Evolutionary conservation across 2,329 filamentous ascomycete species (phyloP), one percentile per base, ranked within the genome.

Genomic region (Cordyceps tenuipes): DNA sequence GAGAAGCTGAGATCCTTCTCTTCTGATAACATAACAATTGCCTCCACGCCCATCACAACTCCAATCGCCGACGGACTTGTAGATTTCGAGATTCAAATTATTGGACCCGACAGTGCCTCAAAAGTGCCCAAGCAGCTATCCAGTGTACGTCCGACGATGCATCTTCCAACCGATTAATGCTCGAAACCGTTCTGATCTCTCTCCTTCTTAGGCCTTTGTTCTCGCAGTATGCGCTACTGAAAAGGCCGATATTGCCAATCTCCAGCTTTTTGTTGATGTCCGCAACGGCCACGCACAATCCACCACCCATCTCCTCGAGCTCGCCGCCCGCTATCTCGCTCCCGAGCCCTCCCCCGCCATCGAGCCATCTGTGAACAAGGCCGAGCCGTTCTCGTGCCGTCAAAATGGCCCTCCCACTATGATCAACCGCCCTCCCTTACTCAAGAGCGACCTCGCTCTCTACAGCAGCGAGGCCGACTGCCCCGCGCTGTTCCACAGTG

Each of bases 261-360:
- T 61, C n/a, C 52, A 61, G 26, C 51, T 61, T 21, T 55, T 57
- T 21, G 53, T 61, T 47, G 59, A 61, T 29, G 59, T 57, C 39
- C 51, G 59, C 23, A 56, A 61, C 52, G 59, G 59, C 59, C 59
- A 50, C 41, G 59, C 51, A 1, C 23, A 50, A 13, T 50, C 59
- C 5, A 47, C 46, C 5, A 8, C 31, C 9, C 59, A 61, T 21
- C 59, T 61, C 19, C 59, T 61, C 52, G 59, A 61, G 26, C 59
- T 61, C 36, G 59, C 47, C n/a, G 59, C 59, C 15, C 59, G 51
- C 21, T 61, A 61, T 39, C 53, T 61, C n/a, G 59, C 59, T 5
- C 46, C 59, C 15, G 52, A 56, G 3, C 7, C 43, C n/a, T 12
- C 17, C 13, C 26, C 19, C 13, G 10, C 3, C 26, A 19, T 29